Percentiles rank a stretch among this genome's conserved stretches.
phyloP scores from a whole-genome alignment of 2,329 filamentous ascomycete species.

The Amauroascus niger region DNA sequence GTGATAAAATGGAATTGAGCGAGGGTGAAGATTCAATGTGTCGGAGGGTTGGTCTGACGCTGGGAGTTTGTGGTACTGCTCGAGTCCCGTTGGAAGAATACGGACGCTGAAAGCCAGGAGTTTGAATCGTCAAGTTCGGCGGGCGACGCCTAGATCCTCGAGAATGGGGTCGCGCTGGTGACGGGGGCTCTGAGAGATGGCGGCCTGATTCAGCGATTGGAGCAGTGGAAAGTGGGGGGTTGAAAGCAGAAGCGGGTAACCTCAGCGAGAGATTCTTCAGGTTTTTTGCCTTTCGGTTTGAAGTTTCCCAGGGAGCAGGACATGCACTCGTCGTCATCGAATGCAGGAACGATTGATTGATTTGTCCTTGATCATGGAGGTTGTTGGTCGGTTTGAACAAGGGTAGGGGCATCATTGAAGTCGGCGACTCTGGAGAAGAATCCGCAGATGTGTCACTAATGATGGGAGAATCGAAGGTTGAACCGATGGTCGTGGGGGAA shows the following conservation, averaged over 20 bases:
- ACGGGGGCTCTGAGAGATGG: constrained; percentile 44
- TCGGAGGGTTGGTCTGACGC: constrained; percentile 44
- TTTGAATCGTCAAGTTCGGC: constrained; percentile 52
- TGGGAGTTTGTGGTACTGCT: constrained; percentile 50
- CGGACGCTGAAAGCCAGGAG: constrained; percentile 42
- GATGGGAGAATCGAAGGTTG: constrained; percentile 83
- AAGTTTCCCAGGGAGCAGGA: constrained; percentile 22
- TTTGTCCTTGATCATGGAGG: neutral
- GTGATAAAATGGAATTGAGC: constrained; percentile 45
- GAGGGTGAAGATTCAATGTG: constrained; percentile 56
- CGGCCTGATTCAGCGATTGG: constrained; percentile 38
- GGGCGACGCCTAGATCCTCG: constrained; percentile 47
- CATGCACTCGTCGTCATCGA: constrained; percentile 1
- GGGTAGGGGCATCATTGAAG: constrained; percentile 56
- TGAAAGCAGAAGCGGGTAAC: constrained; percentile 38
- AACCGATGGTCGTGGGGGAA: constrained; percentile 87
- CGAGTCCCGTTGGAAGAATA: constrained; percentile 41
- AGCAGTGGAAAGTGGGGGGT: constrained; percentile 42
- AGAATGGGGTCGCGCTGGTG: constrained; percentile 48
- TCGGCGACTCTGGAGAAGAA: constrained; percentile 82
- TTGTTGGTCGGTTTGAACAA: constrained; percentile 24
- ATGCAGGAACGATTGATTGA: neutral
- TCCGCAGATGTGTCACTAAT: constrained; percentile 84
- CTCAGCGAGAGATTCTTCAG: constrained; percentile 56
- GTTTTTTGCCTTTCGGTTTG: constrained; percentile 44